Percentiles rank a stretch among this genome's conserved stretches.
Evolutionary conservation across 768 basidiomycete genomes (phyloP).

Genomic region (Fibroporia radiculosa): DNA sequence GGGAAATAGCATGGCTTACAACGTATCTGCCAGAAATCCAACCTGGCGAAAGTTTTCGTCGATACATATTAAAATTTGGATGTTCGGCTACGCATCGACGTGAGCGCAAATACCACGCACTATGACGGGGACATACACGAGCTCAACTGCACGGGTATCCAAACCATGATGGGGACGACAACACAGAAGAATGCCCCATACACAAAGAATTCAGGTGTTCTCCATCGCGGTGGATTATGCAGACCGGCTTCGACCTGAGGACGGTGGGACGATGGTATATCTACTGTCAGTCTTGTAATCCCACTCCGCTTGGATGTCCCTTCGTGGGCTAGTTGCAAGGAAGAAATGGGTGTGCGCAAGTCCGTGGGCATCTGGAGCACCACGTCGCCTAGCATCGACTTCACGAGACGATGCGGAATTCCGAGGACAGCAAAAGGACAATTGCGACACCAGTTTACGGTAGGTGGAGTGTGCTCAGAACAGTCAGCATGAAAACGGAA

Average conservation of each 20-base stretch:
- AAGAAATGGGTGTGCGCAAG: constrained; percentile 9
- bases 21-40: constrained; percentile 80
- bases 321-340: constrained; percentile 15
- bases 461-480: no score
- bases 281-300: constrained; percentile 45
- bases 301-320: constrained; percentile 18
- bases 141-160: constrained; percentile 69
- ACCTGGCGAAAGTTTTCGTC: constrained; percentile 50
- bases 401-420: no score
- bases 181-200: constrained; percentile 58
- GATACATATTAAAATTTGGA: constrained; percentile 64
- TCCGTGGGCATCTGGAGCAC: constrained; percentile 24
- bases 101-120: neutral
- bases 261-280: constrained; percentile 39
- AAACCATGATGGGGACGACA: constrained; percentile 68
- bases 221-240: constrained; percentile 56
- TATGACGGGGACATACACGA: constrained; percentile 44
- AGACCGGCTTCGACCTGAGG: constrained; percentile 18
- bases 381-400: constrained; percentile 17
- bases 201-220: constrained; percentile 68
- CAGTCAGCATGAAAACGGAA: no score
- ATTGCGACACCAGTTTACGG: no score
- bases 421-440: no score
- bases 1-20: constrained; percentile 36
- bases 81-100: constrained; percentile 45